phyloP scores from a whole-genome alignment of 352 stramenopile genomes.

The Globisporangium alternatum region DNA sequence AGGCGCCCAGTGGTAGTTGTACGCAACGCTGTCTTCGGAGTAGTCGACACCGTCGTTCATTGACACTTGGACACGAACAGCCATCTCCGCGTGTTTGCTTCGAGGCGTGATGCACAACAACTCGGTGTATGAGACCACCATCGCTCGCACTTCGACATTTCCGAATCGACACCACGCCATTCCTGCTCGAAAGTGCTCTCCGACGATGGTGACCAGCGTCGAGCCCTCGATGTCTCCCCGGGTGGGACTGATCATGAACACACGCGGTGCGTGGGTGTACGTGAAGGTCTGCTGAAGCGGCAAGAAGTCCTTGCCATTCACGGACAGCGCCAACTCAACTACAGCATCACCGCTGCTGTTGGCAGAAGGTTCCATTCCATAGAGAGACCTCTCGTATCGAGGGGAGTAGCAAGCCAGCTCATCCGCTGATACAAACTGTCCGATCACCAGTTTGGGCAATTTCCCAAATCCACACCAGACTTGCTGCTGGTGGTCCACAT shows the following conservation, averaged over 20 bases:
- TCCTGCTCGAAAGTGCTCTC: constrained; percentile 32
- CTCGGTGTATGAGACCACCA: constrained; percentile 32
- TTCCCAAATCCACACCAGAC: constrained; percentile 75
- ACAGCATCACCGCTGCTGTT: not conserved
- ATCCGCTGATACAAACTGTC: constrained; percentile 21
- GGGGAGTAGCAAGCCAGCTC: constrained; percentile 43
- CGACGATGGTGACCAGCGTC: constrained; percentile 52
- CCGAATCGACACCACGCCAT: constrained; percentile 56
- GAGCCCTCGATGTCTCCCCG: constrained; percentile 46
- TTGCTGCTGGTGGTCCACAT: constrained; percentile 3
- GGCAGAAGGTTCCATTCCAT: not conserved
- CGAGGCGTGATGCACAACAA: constrained; percentile 43
- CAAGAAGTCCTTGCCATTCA: constrained; percentile 76
- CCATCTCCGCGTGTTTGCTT: constrained; percentile 32
- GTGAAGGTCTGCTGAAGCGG: constrained; percentile 43
- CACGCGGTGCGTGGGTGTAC: constrained; percentile 38
- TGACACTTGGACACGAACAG: constrained; percentile 60
- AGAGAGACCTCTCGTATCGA: constrained; percentile 3
- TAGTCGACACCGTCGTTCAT: constrained; percentile 91
- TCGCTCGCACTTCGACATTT: constrained; percentile 27
- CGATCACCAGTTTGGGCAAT: constrained; percentile 21
- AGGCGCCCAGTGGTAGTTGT: constrained; percentile 52
- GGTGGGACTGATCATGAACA: constrained; percentile 45
- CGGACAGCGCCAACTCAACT: constrained; percentile 46
- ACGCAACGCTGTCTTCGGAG: constrained; percentile 55